A percentile compares a stretch with the other conserved stretches of the same genome.
phyloP scores from a whole-genome alignment of 495 filamentous ascomycete species.

The Pseudoneurospora amorphoporcata region DNA sequence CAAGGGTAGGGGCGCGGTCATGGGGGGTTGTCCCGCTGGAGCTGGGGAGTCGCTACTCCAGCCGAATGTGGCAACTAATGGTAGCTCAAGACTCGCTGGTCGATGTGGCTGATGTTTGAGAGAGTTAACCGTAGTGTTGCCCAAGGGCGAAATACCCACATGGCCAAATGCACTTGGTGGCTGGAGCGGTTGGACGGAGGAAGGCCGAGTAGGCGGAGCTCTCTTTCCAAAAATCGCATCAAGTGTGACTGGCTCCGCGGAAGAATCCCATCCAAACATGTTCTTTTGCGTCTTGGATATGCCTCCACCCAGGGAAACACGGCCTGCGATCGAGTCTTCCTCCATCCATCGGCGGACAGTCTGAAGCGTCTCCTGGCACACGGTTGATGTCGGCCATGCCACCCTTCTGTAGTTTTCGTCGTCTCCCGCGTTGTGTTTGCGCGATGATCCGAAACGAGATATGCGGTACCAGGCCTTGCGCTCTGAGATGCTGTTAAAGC shows the following conservation, averaged over 20 bases:
- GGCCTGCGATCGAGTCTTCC: conserved; percentile 44
- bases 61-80: conserved; percentile 24
- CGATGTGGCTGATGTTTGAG: conserved; percentile 7
- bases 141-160: neutral
- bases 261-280: conserved; percentile 46
- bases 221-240: conserved; percentile 34
- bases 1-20: neutral
- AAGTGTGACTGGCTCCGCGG: conserved; percentile 34
- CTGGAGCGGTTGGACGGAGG: conserved; percentile 11
- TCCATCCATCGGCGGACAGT: conserved; percentile 51
- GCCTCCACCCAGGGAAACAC: conserved; percentile 34
- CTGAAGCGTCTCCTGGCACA: conserved; percentile 41
- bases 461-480: conserved; percentile 55
- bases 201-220: conserved; percentile 11
- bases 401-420: conserved; percentile 49
- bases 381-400: conserved; percentile 41
- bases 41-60: conserved; percentile 23
- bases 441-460: conserved; percentile 44
- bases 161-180: neutral
- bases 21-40: neutral
- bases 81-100: conserved; percentile 6
- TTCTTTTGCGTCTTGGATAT: conserved; percentile 32
- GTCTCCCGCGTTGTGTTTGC: conserved; percentile 43
- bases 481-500: conserved; percentile 40
- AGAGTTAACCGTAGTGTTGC: conserved; percentile 2